These are phyloP conservation scores for Alternaria hordeiaustralica DNA, from an alignment of 2,329 filamentous ascomycete species.

Conservation along the genomic window DNA sequence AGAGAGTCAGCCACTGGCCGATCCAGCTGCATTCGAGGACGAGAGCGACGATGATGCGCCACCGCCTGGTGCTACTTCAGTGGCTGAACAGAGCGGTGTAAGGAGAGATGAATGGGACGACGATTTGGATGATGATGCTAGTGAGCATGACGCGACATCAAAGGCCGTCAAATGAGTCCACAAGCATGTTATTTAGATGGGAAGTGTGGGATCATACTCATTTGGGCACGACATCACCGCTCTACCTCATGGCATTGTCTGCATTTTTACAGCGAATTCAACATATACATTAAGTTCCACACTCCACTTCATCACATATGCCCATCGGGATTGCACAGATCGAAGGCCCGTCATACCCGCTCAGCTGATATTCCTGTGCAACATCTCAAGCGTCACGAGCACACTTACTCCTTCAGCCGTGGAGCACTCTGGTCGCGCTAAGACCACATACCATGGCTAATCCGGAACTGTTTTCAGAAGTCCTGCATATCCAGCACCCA, in stretches of 20 bases:
- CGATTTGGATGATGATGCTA: slow-evolving; percentile 45
- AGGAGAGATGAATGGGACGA: slow-evolving; percentile 50
- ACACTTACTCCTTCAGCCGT: not conserved
- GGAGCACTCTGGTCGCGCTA: too few species aligned
- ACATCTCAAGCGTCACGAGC: not conserved
- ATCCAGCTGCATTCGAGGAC: slow-evolving; percentile 57
- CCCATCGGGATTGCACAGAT: not conserved
- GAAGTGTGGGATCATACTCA: not conserved
- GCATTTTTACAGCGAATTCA: not conserved
- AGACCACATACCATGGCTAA: not conserved
- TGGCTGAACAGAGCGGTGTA: slow-evolving; percentile 38
- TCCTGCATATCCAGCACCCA: too few species aligned
- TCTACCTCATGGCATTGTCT: not conserved
- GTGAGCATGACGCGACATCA: slow-evolving; percentile 31
- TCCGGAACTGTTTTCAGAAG: not conserved
- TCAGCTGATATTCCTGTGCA: not conserved
- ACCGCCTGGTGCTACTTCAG: slow-evolving; percentile 20
- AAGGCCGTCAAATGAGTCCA: slow-evolving; percentile 14
- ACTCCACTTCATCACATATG: not conserved
- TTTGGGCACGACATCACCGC: not conserved
- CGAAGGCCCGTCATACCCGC: not conserved
- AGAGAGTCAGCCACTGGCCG: slow-evolving; percentile 50
- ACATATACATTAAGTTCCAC: not conserved
- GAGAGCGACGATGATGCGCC: slow-evolving; percentile 52
- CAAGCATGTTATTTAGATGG: not conserved